A percentile compares a stretch with the other conserved stretches of the same genome.
Evolutionary conservation across 139 green algal species (phyloP).

Genomic region (Auxenochlorella pyrenoidosa): DNA sequence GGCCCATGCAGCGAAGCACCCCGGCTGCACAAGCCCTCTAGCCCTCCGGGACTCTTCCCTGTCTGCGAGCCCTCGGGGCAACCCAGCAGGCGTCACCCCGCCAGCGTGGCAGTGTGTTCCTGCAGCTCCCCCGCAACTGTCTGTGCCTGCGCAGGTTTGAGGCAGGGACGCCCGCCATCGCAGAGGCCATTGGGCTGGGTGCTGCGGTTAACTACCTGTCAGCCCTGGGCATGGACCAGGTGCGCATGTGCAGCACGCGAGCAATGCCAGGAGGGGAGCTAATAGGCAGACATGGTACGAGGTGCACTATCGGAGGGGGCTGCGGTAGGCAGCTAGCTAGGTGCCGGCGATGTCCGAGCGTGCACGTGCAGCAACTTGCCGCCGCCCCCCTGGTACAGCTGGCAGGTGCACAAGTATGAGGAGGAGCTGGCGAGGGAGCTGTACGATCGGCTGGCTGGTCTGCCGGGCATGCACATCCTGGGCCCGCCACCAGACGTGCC

Average conservation of each 20-base stretch:
- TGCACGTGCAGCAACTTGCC: no score
- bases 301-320: no score
- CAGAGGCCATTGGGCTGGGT: constrained; percentile 69
- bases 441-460: not conserved
- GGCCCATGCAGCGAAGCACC: no score
- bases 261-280: constrained; percentile 27
- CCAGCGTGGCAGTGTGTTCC: constrained; percentile 56
- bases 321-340: no score
- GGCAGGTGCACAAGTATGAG: constrained; percentile 59
- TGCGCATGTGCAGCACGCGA: constrained; percentile 40
- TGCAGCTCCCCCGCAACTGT: constrained; percentile 31
- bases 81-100: no score
- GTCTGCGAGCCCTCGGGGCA: no score
- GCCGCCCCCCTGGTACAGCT: not conserved
- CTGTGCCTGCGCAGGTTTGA: constrained; percentile 90
- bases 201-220: constrained; percentile 75
- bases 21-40: no score
- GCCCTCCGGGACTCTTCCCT: no score
- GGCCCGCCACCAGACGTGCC: constrained; percentile 14
- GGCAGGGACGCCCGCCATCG: constrained; percentile 95
- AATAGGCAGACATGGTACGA: no score
- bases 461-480: constrained; percentile 12
- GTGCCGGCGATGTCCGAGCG: no score
- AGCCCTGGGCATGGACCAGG: constrained; percentile 66
- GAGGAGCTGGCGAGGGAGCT: constrained; percentile 80